These are phyloP conservation scores for Ensete ventricosum DNA, from an alignment of 176 grass and related monocot genomes.

Conservation along the genomic window DNA sequence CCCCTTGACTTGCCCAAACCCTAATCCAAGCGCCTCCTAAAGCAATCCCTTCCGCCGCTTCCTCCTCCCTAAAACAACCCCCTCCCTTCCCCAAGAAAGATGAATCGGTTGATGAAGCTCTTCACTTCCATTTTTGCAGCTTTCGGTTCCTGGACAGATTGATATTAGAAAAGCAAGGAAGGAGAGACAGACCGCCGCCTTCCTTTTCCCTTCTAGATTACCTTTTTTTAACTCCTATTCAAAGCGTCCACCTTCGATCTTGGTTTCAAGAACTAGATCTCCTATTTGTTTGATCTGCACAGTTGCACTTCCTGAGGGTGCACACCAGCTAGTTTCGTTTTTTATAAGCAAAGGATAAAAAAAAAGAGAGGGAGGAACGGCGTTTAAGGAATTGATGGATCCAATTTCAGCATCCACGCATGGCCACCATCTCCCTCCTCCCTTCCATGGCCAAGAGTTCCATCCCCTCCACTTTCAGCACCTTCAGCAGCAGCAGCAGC, in stretches of 20 bases:
- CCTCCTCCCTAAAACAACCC: neutral
- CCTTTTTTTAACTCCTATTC: neutral
- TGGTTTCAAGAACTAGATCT: neutral
- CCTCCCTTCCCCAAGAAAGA: neutral
- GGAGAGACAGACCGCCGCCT: neutral
- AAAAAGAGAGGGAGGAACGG: neutral
- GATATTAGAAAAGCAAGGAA: neutral
- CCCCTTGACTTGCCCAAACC: conserved; percentile 13
- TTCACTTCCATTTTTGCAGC: neutral
- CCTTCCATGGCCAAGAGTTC: conserved; percentile 39
- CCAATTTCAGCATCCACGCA: conserved; percentile 44
- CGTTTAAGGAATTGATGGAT: conserved; percentile 38
- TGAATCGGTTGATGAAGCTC: neutral
- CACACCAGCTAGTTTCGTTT: neutral
- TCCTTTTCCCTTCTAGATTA: neutral
- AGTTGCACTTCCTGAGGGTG: too few relatives aligned
- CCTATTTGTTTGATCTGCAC: too few relatives aligned
- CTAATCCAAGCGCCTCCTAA: neutral
- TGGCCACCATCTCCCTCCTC: conserved; percentile 38
- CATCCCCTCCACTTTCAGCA: conserved; percentile 46
- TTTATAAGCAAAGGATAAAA: neutral
- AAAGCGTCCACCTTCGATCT: neutral
- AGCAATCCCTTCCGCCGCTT: neutral
- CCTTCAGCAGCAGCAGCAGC: conserved; percentile 29
- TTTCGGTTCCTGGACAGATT: neutral